Percentiles rank a stretch among this genome's conserved stretches.
phyloP scores from a whole-genome alignment of 2,329 filamentous ascomycete genomes.

The Colletotrichum sp. region DNA sequence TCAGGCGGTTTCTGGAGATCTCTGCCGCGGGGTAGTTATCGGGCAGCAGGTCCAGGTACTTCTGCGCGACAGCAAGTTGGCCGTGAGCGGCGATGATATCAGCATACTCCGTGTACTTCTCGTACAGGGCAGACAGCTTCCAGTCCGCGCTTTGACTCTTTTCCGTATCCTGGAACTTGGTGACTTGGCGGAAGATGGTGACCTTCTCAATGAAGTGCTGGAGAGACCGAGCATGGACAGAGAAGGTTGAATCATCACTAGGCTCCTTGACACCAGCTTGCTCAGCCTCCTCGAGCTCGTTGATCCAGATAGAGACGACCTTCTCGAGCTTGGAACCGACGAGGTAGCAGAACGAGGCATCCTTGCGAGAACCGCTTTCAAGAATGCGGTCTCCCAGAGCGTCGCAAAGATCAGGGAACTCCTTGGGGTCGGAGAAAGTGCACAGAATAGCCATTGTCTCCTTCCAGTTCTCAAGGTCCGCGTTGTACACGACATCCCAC shows the following conservation, averaged over 20 bases:
- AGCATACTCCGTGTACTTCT: slow-evolving; percentile 96
- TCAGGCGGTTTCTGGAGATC: slow-evolving; percentile 83
- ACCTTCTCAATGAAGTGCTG: slow-evolving; percentile 99
- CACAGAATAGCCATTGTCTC: slow-evolving; percentile 95
- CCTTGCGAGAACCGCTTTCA: slow-evolving; percentile 79
- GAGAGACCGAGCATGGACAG: slow-evolving; percentile 84
- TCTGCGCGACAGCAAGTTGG: slow-evolving; percentile 83
- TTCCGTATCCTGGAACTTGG: slow-evolving; percentile 86
- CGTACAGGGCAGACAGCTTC: slow-evolving; percentile 88
- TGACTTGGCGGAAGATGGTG: slow-evolving; percentile 92
- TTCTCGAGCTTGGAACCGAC: slow-evolving; percentile 97
- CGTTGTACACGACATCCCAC: slow-evolving; percentile 98
- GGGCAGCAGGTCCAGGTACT: slow-evolving; percentile 89
- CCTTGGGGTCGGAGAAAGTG: slow-evolving; percentile 88
- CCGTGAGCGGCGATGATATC: slow-evolving; percentile 93
- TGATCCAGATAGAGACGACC: slow-evolving; percentile 92
- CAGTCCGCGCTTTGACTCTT: slow-evolving; percentile 75
- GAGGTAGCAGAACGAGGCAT: slow-evolving; percentile 96
- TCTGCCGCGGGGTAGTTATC: slow-evolving; percentile 85
- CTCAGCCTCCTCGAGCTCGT: slow-evolving; percentile 86
- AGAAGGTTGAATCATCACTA: slow-evolving; percentile 81
- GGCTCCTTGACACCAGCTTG: slow-evolving; percentile 73
- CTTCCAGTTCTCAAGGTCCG: slow-evolving; percentile 92
- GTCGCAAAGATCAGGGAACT: slow-evolving; percentile 95
- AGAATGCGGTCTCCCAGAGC: slow-evolving; percentile 89